Conservation (phyloP, 2,329 filamentous ascomycete genomes). For the Teratosphaeria destructans region DNA sequence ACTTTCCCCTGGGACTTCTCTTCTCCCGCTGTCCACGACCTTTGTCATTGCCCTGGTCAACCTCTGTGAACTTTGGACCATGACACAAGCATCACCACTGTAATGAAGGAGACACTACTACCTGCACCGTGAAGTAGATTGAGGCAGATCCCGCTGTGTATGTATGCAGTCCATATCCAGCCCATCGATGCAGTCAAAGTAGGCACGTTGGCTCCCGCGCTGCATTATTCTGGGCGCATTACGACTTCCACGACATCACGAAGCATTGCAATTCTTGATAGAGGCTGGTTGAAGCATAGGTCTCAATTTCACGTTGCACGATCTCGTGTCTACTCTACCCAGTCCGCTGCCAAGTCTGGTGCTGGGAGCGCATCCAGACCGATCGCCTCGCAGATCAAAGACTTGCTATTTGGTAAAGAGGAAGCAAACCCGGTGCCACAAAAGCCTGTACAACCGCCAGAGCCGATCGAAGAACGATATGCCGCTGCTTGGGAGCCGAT, state of each 20-base stretch:
- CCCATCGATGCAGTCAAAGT: neutral
- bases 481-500: neutral
- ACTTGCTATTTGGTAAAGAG: neutral
- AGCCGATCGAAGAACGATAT: neutral
- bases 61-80: neutral
- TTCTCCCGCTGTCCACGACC: neutral
- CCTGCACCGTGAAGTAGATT: neutral
- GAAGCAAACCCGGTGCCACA: neutral
- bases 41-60: neutral
- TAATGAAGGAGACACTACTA: neutral
- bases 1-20: neutral
- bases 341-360: neutral
- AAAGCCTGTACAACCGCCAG: neutral
- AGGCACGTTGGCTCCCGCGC: neutral
- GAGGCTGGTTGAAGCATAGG: neutral
- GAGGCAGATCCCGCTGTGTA: neutral
- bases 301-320: neutral
- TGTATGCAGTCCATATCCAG: neutral
- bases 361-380: neutral
- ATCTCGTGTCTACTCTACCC: neutral
- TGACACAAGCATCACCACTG: neutral
- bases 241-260: neutral
- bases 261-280: neutral
- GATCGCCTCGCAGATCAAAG: neutral
- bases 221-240: neutral